phyloP scores from a whole-genome alignment of 306 rosid genomes.

The Arachis hypogaea region DNA sequence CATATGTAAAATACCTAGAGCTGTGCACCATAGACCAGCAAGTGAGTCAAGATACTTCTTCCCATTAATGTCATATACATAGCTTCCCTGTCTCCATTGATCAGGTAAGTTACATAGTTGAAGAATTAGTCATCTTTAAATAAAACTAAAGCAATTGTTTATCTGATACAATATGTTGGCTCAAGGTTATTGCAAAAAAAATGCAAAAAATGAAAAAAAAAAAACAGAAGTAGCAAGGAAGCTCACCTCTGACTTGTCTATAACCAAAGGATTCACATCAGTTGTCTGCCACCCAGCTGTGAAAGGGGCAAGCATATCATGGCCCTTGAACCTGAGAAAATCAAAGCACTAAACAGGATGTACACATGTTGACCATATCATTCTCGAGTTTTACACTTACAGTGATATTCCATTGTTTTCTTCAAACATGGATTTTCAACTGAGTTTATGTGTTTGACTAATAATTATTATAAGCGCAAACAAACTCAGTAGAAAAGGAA shows the following conservation, averaged over 20 bases:
- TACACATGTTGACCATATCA: slow-evolving; percentile 21
- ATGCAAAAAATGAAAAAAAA: neutral
- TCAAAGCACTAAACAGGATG: slow-evolving; percentile 30
- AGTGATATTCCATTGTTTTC: slow-evolving; percentile 1
- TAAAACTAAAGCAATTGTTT: neutral
- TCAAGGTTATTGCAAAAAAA: neutral
- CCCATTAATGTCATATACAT: slow-evolving; percentile 82
- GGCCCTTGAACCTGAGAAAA: slow-evolving; percentile 72
- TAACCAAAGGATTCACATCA: slow-evolving; percentile 69
- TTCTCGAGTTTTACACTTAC: neutral
- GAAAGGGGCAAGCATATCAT: slow-evolving; percentile 98
- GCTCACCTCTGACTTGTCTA: slow-evolving; percentile 83
- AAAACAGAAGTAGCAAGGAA: slow-evolving; percentile 10
- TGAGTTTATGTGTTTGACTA: neutral
- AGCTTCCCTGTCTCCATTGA: slow-evolving; percentile 77
- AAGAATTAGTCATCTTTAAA: slow-evolving; percentile 7
- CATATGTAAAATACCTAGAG: slow-evolving; percentile 53
- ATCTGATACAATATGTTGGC: slow-evolving; percentile 6
- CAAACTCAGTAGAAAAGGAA: slow-evolving; percentile 7
- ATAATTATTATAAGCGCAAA: slow-evolving; percentile 10
- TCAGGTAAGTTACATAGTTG: slow-evolving; percentile 19
- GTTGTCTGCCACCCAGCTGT: slow-evolving; percentile 81
- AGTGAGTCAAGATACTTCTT: slow-evolving; percentile 91
- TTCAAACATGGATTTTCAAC: neutral
- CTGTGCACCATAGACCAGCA: slow-evolving; percentile 96